Percentiles rank a stretch among this genome's conserved stretches.
Conservation (phyloP, 805 yeast species). For the Candida chilensis region DNA sequence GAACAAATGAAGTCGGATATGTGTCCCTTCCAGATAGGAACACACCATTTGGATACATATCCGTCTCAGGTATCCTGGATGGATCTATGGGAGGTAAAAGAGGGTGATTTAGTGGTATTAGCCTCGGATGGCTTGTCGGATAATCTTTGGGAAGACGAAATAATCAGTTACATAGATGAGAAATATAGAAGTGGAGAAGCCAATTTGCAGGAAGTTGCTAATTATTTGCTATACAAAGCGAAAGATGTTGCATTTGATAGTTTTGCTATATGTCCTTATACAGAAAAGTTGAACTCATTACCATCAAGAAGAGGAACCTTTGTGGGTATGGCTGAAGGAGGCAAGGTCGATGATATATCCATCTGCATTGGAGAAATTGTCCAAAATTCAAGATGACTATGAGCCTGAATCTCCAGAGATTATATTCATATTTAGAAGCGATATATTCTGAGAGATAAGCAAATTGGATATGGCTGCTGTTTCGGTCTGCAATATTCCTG, state of each 20-base stretch:
- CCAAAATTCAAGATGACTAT: too few species aligned
- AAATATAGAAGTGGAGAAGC: conserved; percentile 11
- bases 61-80: conserved; percentile 43
- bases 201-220: conserved; percentile 27
- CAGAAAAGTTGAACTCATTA: conserved; percentile 36
- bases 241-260: conserved; percentile 44
- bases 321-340: conserved; percentile 30
- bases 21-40: conserved; percentile 49
- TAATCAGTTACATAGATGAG: conserved; percentile 17
- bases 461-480: too few species aligned
- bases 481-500: too few species aligned
- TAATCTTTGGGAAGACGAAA: conserved; percentile 40
- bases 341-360: conserved; percentile 47
- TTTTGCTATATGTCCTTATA: conserved; percentile 43
- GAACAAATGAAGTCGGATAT: conserved; percentile 35
- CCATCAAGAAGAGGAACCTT: conserved; percentile 10
- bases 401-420: too few species aligned
- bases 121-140: conserved; percentile 50
- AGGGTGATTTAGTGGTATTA: conserved; percentile 31
- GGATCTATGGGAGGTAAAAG: conserved; percentile 25
- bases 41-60: conserved; percentile 27
- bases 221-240: conserved; percentile 27
- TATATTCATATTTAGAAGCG: too few species aligned
- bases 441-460: too few species aligned
- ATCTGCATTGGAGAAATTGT: conserved; percentile 37